These are phyloP conservation scores for Solanum chiquidenum DNA, from an alignment of 257 asterid species.

Conservation along the genomic window DNA sequence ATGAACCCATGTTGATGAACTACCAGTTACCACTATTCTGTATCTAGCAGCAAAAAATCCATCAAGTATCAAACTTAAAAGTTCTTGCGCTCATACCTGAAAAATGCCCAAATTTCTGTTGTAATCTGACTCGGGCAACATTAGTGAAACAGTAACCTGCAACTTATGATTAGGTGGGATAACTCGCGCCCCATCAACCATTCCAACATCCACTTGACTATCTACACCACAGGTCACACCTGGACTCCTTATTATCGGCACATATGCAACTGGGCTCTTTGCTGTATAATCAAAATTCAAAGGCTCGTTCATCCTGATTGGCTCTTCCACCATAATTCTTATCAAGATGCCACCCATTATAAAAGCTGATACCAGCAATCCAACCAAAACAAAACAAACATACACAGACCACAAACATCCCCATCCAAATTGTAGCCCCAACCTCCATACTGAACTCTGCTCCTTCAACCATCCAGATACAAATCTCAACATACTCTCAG, in stretches of 20 bases:
- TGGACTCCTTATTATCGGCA: conserved; percentile 32
- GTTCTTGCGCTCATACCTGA: conserved; percentile 36
- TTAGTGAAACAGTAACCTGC: conserved; percentile 60
- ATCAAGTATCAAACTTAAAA: not conserved
- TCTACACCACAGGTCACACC: conserved; percentile 25
- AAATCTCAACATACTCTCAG: conserved; percentile 16
- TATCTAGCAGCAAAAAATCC: not conserved
- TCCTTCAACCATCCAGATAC: conserved; percentile 50
- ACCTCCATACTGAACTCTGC: conserved; percentile 48
- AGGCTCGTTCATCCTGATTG: conserved; percentile 39
- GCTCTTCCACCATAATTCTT: conserved; percentile 59
- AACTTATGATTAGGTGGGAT: conserved; percentile 62
- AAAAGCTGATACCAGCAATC: conserved; percentile 56
- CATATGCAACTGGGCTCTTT: conserved; percentile 71
- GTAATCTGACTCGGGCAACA: conserved; percentile 75
- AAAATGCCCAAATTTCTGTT: conserved; percentile 85
- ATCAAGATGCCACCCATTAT: conserved; percentile 52
- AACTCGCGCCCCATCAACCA: conserved; percentile 29
- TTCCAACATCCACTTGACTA: conserved; percentile 20
- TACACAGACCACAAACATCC: conserved; percentile 84
- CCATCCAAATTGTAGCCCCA: conserved; percentile 73
- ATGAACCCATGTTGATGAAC: not conserved
- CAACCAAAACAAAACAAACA: conserved; percentile 59
- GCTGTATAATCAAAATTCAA: conserved; percentile 86
- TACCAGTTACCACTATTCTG: not conserved